Evolutionary conservation across 2,329 filamentous ascomycete species (phyloP).

Genomic region (Cladosporium sp.): DNA sequence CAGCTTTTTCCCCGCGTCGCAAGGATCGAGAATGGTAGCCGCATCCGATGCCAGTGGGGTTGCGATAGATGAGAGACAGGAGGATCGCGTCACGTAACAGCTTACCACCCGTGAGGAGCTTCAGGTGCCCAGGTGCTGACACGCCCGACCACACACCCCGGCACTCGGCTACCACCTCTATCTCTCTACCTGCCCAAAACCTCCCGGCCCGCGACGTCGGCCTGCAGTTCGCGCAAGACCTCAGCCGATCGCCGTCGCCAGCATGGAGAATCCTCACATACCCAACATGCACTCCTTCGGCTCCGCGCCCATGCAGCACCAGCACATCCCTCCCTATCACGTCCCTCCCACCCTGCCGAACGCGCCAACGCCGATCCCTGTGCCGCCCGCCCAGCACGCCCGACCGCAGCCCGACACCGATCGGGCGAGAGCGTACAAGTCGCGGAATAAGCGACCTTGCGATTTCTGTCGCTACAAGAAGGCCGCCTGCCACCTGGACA

Average conservation of each 20-base stretch:
- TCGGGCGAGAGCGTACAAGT: constrained; percentile 32
- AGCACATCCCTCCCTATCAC: constrained; percentile 13
- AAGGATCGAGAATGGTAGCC: constrained; percentile 5
- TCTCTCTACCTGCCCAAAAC: neutral
- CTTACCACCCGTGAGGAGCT: neutral
- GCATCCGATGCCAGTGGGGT: constrained; percentile 4
- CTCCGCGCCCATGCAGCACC: neutral
- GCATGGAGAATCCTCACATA: constrained; percentile 14
- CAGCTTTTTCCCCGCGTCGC: neutral
- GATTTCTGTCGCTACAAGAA: constrained; percentile 43
- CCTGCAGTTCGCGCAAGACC: neutral
- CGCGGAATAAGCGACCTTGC: constrained; percentile 37
- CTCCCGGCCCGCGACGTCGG: constrained; percentile 9
- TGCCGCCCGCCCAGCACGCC: neutral
- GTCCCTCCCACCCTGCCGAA: constrained; percentile 18
- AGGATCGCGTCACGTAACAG: constrained; percentile 8
- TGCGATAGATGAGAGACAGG: constrained; percentile 5
- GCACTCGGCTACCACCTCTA: constrained; percentile 6
- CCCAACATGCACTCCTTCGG: constrained; percentile 13
- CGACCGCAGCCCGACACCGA: constrained; percentile 18
- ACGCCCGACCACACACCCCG: neutral
- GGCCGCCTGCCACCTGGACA: constrained; percentile 41
- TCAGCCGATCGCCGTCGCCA: neutral
- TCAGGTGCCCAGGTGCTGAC: neutral
- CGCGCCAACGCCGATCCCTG: constrained; percentile 10